A percentile compares a stretch with the other conserved stretches of the same genome.
Conservation (phyloP, 129 eudicot species). For the Helianthus tuberosus region DNA sequence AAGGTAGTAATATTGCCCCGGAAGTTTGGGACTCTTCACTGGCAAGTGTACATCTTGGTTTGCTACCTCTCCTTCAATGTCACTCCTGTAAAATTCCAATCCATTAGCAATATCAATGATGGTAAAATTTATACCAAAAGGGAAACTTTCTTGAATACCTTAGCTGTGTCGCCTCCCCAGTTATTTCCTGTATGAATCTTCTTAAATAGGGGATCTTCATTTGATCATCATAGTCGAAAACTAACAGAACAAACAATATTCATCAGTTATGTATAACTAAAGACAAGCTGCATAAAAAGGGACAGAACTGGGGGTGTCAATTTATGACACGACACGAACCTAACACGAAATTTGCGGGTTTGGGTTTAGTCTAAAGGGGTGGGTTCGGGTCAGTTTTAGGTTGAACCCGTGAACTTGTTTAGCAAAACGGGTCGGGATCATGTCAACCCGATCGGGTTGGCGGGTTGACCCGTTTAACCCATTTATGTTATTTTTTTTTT, state of each 20-base stretch:
- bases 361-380: too few relatives aligned
- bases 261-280: background rate
- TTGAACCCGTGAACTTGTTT: too few relatives aligned
- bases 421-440: too few relatives aligned
- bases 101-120: background rate
- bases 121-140: background rate
- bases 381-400: too few relatives aligned
- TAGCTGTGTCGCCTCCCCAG: constrained; percentile 53
- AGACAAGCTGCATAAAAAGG: background rate
- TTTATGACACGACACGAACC: too few relatives aligned
- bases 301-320: too few relatives aligned
- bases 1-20: constrained; percentile 78
- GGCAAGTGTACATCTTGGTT: constrained; percentile 81
- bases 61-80: constrained; percentile 65
- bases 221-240: constrained; percentile 80
- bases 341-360: too few relatives aligned
- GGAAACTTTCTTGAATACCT: constrained; percentile 33
- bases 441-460: too few relatives aligned
- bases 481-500: too few relatives aligned
- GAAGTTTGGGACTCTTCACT: constrained; percentile 68
- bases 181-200: constrained; percentile 51
- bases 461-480: too few relatives aligned
- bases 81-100: constrained; percentile 36
- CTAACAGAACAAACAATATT: constrained; percentile 44
- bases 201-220: constrained; percentile 83